Evolutionary conservation across 2,329 filamentous ascomycete species (phyloP), one percentile per base, ranked within the genome.

Genomic region (Mollisia scopiformis): DNA sequence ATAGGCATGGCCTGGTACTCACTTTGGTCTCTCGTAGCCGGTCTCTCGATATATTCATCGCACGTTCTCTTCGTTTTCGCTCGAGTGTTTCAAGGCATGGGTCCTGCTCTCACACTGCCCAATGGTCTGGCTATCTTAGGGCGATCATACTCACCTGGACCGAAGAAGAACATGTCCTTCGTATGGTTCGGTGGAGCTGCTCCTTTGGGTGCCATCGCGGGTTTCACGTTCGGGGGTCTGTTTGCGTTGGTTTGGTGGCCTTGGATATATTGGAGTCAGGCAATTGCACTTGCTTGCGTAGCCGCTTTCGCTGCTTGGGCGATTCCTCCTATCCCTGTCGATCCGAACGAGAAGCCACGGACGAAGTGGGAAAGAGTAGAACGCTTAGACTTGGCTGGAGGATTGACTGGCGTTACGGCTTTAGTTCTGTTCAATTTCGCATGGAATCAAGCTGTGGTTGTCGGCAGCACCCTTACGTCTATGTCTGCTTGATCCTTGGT

Each of bases 361-460:
- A 13, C 31, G 16, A 35, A 3, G 11, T 14, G 31, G 16, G 71
- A 76, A 30, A 35, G 16, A 11, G 11, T 35, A 10, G 31, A 35
- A 2, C 3, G 16, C 16, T 69, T 81, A 6, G 69, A 70, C 56
- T 61, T 71, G 6, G 71, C 76, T 0, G 62, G 62, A 2, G 39
- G 41, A 21, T 46, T 66, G n/a, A 58, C 55, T 6, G 86, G 87
- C 1, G 78, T 89, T 19, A 75, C 77, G 0, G 81, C 81, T 0
- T 75, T 90, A 25, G 77, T 88, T 0, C 76, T 90, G 19, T 80
- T 90, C 74, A 89, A 88, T 70, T 84, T 90, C 66, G 84, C 86
- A 0, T 89, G 85, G 84, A 89, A 88, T 61, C 86, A 90, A 69
- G 86, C 84, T 0, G 81, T 84, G 0, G 58, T 55, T 8, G 54